Conservation (phyloP, 768 basidiomycete species). For the Mycena latifolia region DNA sequence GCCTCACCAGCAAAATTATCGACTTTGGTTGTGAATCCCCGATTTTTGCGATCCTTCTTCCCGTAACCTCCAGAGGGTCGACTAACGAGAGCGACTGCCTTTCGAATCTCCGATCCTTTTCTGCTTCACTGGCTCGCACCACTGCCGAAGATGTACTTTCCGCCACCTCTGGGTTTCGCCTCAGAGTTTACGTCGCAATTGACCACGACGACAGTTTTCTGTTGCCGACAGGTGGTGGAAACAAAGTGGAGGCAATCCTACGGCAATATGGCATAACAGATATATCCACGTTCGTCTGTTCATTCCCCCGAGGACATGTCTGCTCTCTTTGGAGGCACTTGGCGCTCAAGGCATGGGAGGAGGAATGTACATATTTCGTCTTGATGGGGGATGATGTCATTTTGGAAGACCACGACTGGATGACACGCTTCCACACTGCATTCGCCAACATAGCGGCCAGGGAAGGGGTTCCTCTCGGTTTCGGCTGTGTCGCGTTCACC, state of each 20-base stretch:
- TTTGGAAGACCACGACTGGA: conserved; percentile 66
- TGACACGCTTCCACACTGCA: conserved; percentile 52
- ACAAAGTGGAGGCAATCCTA: conserved; percentile 53
- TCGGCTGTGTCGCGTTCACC: conserved; percentile 71
- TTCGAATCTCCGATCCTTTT: conserved; percentile 55
- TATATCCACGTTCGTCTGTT: conserved; percentile 50
- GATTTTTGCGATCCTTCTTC: conserved; percentile 67
- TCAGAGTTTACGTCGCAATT: conserved; percentile 65
- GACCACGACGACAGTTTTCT: conserved; percentile 63
- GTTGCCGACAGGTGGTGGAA: conserved; percentile 14
- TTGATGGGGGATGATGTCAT: conserved; percentile 69
- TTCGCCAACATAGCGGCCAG: conserved; percentile 51
- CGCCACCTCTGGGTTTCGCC: conserved; percentile 40
- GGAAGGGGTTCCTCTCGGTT: conserved; percentile 53
- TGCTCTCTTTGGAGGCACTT: conserved; percentile 68
- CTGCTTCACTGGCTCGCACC: conserved; percentile 56
- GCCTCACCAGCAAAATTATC: conserved; percentile 54
- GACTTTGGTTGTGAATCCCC: conserved; percentile 48
- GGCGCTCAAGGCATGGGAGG: conserved; percentile 61
- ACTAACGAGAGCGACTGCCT: conserved; percentile 53
- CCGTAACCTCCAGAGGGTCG: conserved; percentile 66
- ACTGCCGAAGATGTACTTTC: conserved; percentile 57
- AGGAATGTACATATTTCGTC: conserved; percentile 62
- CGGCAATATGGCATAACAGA: conserved; percentile 50
- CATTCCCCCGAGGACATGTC: conserved; percentile 58